Base-by-base conservation (phyloP, 2,329 filamentous ascomycete genomes). In the Neofusicoccum laricinum region DNA sequence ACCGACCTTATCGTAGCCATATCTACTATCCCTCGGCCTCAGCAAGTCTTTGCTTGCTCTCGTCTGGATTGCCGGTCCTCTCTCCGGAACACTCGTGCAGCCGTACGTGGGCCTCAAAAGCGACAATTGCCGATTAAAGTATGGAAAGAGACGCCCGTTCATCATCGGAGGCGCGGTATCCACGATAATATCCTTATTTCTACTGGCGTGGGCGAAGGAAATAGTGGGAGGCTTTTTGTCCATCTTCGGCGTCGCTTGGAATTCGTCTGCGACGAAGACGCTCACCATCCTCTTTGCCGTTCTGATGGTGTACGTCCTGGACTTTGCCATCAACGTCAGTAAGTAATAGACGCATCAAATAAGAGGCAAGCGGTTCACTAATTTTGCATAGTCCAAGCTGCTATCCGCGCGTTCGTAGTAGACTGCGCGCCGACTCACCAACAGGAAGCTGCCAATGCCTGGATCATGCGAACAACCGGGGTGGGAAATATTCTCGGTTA, bases 321-420 rank as follows among this genome's bases (percentile, higher is more conserved):
- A 98, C 76, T 95, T 98, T 76, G 88, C 93, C 71, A 95, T 98
- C 80, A 98, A 98, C 78, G 95, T 93, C 64, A 89, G 88, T 90
- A 79, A 70, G 82, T 77, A 66, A 59, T 8, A 10, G 8, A 25
- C 17, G n/a, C 36, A 2, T 32, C 25, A 41, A 53, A n/a, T 5
- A 8, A 8, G 7, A 36, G 25, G 12, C 4, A 15, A 10, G 14
- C 32, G 8, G 11, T 4, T 2, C 21, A 19, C 38, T 65, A 15
- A 65, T 51, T 21, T 40, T 14, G 5, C 68, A 65, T 68, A 85
- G 92, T 98, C 38, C 94, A 98, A 84, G 94, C 95, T 55, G 91
- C 88, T 4, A 91, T 97, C 72, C 86, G 93, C 68, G 92, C 93
- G 25, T 96, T 96, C 74, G 96, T 98, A 63, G 91, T 97, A 25